Conservation (phyloP, 768 basidiomycete species). For the Tricholoma saponaceum region DNA sequence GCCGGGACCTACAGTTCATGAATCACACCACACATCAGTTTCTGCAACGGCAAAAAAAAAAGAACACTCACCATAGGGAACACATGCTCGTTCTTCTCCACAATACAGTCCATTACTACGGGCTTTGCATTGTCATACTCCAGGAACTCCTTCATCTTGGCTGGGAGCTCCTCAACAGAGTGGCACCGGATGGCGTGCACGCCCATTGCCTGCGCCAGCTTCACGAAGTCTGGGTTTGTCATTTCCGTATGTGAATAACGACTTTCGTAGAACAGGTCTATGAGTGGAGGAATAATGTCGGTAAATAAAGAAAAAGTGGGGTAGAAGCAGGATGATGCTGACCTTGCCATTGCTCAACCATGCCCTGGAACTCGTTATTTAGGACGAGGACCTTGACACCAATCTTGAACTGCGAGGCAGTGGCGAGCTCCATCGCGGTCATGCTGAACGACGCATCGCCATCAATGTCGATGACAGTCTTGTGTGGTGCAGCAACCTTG, state of each 20-base stretch:
- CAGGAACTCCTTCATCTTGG: conserved; percentile 98
- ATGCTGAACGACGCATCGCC: conserved; percentile 98
- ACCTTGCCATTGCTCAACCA: conserved; percentile 99
- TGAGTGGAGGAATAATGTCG: too few relatives aligned
- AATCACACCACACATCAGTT: conserved; percentile 3
- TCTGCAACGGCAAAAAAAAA: not conserved
- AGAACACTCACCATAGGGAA: conserved; percentile 84
- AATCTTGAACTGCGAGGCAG: conserved; percentile 86
- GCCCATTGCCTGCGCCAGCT: conserved; percentile 86
- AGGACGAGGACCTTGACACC: conserved; percentile 92
- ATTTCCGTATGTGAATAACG: conserved; percentile 97
- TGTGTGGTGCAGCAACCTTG: conserved; percentile 92
- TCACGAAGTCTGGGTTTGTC: conserved; percentile 94
- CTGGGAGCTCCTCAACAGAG: conserved; percentile 70
- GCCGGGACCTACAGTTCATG: conserved; percentile 66
- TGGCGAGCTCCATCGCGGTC: conserved; percentile 99
- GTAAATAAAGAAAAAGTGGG: not conserved
- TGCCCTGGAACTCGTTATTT: conserved; percentile 98
- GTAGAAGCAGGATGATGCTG: conserved; percentile 11
- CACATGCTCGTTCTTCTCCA: conserved; percentile 82
- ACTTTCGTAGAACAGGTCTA: conserved; percentile 91
- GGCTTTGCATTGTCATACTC: conserved; percentile 89
- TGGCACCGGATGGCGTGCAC: conserved; percentile 85
- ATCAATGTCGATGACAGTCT: conserved; percentile 93
- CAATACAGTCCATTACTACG: conserved; percentile 85